Base-by-base conservation (phyloP, 768 basidiomycete species). In the Leccinum disarticulatum region DNA sequence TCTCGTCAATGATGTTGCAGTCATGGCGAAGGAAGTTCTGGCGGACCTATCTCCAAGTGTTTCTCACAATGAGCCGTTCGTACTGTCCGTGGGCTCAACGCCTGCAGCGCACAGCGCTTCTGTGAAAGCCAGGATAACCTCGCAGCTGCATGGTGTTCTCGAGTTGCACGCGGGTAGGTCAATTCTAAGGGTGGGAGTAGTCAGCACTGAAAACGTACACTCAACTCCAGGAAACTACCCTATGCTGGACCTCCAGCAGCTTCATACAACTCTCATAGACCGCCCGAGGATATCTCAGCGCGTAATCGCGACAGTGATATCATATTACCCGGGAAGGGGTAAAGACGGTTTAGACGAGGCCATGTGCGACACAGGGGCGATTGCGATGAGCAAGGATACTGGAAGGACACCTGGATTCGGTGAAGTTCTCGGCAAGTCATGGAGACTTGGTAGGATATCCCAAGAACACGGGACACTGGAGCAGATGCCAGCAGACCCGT, bases 311-410 rank as follows among this genome's bases (percentile, higher is more conserved):
- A 88, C 85, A 0, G 87, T 94, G 4, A 78, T 92, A 50, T 93
- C 91, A n/a, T 82, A 85, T 62, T 94, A 95, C 70, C 85, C 89
- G 1, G 84, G 83, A 13, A 80, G 91, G 59, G 85, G 85, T 9
- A 77, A 69, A 25, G 75, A 78, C 41, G 87, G 85, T 2, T 70
- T 75, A 52, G 89, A 91, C 67, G 90, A 93, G 70, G 90, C 88
- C 4, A 75, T 93, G 77, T 86, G 86, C 80, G 92, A 96, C 73
- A 89, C 88, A 8, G 93, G 92, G 6, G 90, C 84, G 2, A 84
- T 93, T 61, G 92, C 91, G 3, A 88, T 95, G 77, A 92, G 90
- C 71, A 93, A 93, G 73, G 93, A 94, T 71, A 87, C 80, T 1
- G 93, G 93, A 0, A 87, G 84, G 3, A 85, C 81, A 28, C 82